Base-by-base conservation (phyloP, 345 rosid genomes). In the Hevea brasiliensis region DNA sequence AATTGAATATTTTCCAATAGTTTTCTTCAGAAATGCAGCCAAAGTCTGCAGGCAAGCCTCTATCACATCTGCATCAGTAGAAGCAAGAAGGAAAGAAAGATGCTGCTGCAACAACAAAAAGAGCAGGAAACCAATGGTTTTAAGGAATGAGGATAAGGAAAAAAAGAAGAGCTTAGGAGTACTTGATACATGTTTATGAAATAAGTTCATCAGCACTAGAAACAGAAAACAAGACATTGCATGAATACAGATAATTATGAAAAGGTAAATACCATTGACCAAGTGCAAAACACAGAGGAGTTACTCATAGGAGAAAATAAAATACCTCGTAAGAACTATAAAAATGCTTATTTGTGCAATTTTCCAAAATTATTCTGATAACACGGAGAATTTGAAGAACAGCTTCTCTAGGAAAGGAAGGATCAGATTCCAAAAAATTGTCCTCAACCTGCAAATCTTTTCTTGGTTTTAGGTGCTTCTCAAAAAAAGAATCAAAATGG, bases 21-120 rank as follows among this genome's bases (percentile, higher is more conserved):
- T 87, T 79, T 92, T 94, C 83, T 88, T 94, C 71, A 94, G 77
- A 84, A 92, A 90, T 64, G 97, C 92, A 76, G 97, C 92, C 80
- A 90, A 79, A 55, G 95, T 92, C 81, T 90, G 93, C 73, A 94
- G 80, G 81, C 95, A 89, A 72, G 98, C 95, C 85, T 92, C 97
- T 67, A 94, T 83, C 40, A 94, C 93, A 81, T 94, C 98, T 71
- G 96, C 91, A 85, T 94, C 98, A 21, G 95, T 92, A 70, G 98
- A 92, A 72, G 92, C 93, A 75, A 94, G 95, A 76, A 94, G 87
- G 73, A 82, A 84, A 40, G 98, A 92, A 78, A 94, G 95, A 85
- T 92, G 97, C 88, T 89, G 98, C 97, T 88, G 97, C 86, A 88
- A 62, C 37, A 72, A 77, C 68, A 80, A 51, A 68, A 69, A 53